Evolutionary conservation across 805 yeast genomes (phyloP).

Genomic region (Ogataea angusta): DNA sequence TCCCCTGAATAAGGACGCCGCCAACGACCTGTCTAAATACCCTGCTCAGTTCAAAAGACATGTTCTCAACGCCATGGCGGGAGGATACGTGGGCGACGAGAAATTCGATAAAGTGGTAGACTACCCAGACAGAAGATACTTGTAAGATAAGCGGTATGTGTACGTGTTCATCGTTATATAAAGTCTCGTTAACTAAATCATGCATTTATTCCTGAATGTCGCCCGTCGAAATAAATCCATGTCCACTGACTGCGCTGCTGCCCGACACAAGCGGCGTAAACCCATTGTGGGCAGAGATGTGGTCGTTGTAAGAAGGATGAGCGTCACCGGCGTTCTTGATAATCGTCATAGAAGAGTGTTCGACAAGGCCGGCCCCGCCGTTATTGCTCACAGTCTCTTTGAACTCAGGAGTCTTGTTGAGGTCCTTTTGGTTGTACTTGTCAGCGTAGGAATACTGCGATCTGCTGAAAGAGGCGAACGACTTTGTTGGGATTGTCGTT

Average conservation of each 20-base stretch:
- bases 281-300: slow-evolving; percentile 13
- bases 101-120: slow-evolving; percentile 58
- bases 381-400: slow-evolving; percentile 26
- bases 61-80: slow-evolving; percentile 66
- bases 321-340: slow-evolving; percentile 25
- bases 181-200: background rate
- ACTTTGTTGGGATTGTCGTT: slow-evolving; percentile 16
- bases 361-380: slow-evolving; percentile 30
- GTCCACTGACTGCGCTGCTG: slow-evolving; percentile 25
- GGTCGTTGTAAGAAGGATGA: slow-evolving; percentile 6
- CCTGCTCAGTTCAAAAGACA: slow-evolving; percentile 49
- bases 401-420: slow-evolving; percentile 14
- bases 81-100: slow-evolving; percentile 58
- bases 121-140: slow-evolving; percentile 5
- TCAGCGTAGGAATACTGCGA: slow-evolving; percentile 23
- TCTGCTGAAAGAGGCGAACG: slow-evolving; percentile 25
- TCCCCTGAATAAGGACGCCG: slow-evolving; percentile 91
- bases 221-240: slow-evolving; percentile 21
- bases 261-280: slow-evolving; percentile 34
- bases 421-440: slow-evolving; percentile 25
- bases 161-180: background rate
- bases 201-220: slow-evolving; percentile 7
- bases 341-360: slow-evolving; percentile 27
- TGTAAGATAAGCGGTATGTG: background rate
- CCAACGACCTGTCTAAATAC: slow-evolving; percentile 49